phyloP scores from a whole-genome alignment of 768 basidiomycete genomes.

The Leccinellum luteum region DNA sequence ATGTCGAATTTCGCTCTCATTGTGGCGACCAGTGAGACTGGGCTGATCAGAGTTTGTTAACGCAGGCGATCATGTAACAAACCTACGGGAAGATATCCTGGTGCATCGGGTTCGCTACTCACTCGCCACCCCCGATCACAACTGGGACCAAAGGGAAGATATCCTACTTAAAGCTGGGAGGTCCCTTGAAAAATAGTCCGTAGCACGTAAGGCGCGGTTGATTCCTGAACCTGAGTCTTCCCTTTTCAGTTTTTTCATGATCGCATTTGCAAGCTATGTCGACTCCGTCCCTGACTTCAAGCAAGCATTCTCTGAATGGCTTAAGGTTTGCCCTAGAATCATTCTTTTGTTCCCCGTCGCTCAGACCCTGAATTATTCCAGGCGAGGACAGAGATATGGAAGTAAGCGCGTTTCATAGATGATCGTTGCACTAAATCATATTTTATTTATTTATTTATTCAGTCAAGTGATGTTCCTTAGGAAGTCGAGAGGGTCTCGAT shows the following conservation, averaged over 20 bases:
- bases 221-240: neutral
- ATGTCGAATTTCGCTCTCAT: neutral
- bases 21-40: neutral
- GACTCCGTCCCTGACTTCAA: constrained; percentile 61
- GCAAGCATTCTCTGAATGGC: constrained; percentile 82
- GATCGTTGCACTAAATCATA: neutral
- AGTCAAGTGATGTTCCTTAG: constrained; percentile 88
- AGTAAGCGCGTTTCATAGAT: constrained; percentile 48
- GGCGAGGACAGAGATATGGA: constrained; percentile 89
- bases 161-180: constrained; percentile 66
- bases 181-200: constrained; percentile 89
- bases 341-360: neutral
- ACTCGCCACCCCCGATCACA: constrained; percentile 69
- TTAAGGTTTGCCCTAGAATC: constrained; percentile 51
- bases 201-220: constrained; percentile 3
- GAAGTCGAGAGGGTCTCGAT: constrained; percentile 72
- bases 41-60: constrained; percentile 9
- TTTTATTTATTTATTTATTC: neutral
- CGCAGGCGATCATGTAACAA: constrained; percentile 86
- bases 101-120: constrained; percentile 83
- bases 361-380: constrained; percentile 23
- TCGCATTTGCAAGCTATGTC: constrained; percentile 90
- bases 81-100: constrained; percentile 88
- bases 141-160: constrained; percentile 47
- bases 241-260: constrained; percentile 77